phyloP scores from a whole-genome alignment of 1,284 basidiomycete species.

The Pascua sp. region DNA sequence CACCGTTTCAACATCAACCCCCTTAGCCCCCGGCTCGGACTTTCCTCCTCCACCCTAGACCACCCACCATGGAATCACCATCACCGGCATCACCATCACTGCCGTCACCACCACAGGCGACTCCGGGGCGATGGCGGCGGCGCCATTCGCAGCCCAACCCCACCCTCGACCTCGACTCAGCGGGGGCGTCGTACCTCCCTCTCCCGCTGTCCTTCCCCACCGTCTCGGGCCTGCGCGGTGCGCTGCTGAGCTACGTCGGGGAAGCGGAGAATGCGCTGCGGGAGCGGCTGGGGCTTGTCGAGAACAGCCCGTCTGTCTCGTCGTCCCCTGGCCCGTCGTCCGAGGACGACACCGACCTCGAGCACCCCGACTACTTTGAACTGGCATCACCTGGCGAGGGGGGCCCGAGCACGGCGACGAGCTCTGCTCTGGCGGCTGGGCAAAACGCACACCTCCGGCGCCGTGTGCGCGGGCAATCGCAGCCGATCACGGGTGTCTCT shows the following conservation, averaged over 20 bases:
- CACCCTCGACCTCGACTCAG: background rate
- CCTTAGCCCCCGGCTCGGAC: too few species aligned
- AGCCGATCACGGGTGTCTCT: too few species aligned
- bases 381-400: background rate
- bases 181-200: slow-evolving; percentile 3
- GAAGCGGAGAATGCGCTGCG: slow-evolving; percentile 44
- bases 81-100: background rate
- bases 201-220: slow-evolving; percentile 17
- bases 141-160: slow-evolving; percentile 3
- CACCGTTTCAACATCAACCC: too few species aligned
- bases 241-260: slow-evolving; percentile 44
- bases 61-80: background rate
- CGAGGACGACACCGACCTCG: slow-evolving; percentile 17
- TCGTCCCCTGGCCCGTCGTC: slow-evolving; percentile 9
- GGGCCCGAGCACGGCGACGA: too few species aligned
- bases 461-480: too few species aligned
- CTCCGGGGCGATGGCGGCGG: slow-evolving; percentile 1
- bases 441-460: too few species aligned
- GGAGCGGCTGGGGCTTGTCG: slow-evolving; percentile 25
- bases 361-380: background rate
- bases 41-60: background rate
- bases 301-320: slow-evolving; percentile 1
- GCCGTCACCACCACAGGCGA: background rate
- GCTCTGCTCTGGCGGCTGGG: too few species aligned
- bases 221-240: slow-evolving; percentile 36